These are phyloP conservation scores for Pleurotus ostreatus DNA, from an alignment of 768 basidiomycete genomes.

Conservation along the genomic window DNA sequence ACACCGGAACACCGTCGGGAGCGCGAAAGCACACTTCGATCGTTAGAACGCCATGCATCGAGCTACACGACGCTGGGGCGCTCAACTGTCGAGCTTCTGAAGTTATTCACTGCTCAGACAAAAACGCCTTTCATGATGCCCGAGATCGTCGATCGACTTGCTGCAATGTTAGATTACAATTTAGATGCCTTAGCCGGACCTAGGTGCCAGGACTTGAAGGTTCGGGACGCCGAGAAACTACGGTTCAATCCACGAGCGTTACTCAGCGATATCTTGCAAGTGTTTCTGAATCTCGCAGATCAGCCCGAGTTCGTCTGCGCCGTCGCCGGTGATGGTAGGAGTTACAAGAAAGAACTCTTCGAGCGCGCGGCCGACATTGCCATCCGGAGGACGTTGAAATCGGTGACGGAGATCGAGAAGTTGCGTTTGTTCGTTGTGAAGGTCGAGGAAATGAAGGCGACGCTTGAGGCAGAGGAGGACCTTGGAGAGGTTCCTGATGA, in stretches of 20 bases:
- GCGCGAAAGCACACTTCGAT: constrained; percentile 69
- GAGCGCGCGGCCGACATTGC: constrained; percentile 72
- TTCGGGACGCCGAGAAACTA: constrained; percentile 84
- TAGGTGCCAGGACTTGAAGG: constrained; percentile 79
- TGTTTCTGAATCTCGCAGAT: constrained; percentile 85
- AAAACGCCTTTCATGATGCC: constrained; percentile 92
- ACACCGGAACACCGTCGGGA: constrained; percentile 78
- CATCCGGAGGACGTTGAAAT: constrained; percentile 60
- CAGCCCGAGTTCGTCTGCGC: constrained; percentile 77
- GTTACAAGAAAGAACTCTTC: constrained; percentile 83
- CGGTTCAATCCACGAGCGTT: constrained; percentile 82
- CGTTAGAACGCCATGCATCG: constrained; percentile 80
- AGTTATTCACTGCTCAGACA: constrained; percentile 88
- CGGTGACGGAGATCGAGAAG: constrained; percentile 68
- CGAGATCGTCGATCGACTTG: constrained; percentile 92
- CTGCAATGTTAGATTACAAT: constrained; percentile 96
- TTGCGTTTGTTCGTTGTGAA: constrained; percentile 68
- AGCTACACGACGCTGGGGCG: constrained; percentile 84
- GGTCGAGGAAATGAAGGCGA: constrained; percentile 81
- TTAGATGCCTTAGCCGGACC: constrained; percentile 87
- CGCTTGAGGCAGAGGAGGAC: constrained; percentile 85
- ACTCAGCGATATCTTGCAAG: constrained; percentile 82
- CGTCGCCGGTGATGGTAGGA: constrained; percentile 91
- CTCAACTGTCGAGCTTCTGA: constrained; percentile 87
- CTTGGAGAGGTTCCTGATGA: constrained; percentile 93